Evolutionary conservation across 192 early-diverging fungal species (phyloP).

Genomic region (Lobosporangium transversale): DNA sequence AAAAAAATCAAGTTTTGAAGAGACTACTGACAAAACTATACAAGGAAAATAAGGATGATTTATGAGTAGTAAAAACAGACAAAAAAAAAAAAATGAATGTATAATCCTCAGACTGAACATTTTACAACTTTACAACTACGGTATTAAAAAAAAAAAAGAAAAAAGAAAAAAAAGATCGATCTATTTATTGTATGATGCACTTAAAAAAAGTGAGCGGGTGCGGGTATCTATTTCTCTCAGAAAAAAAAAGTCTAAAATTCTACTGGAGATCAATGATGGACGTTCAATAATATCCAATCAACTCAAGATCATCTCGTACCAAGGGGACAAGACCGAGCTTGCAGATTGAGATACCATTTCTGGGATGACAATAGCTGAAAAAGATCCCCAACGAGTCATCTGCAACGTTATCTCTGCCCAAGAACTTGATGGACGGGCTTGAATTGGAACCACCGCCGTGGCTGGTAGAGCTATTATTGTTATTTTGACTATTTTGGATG

Average conservation of each 20-base stretch:
- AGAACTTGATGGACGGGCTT: constrained; percentile 31
- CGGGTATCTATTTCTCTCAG: too few relatives aligned
- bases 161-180: neutral
- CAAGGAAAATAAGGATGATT: neutral
- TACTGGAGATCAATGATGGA: too few relatives aligned
- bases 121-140: too few relatives aligned
- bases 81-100: too few relatives aligned
- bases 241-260: too few relatives aligned
- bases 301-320: constrained; percentile 24
- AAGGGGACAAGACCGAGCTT: constrained; percentile 17
- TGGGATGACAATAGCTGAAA: constrained; percentile 42
- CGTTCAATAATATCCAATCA: constrained; percentile 35
- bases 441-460: neutral
- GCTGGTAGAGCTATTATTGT: neutral
- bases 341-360: constrained; percentile 36
- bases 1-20: too few relatives aligned
- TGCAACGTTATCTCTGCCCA: constrained; percentile 37
- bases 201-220: too few relatives aligned
- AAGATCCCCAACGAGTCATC: constrained; percentile 43
- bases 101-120: too few relatives aligned
- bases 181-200: neutral
- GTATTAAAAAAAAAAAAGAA: neutral
- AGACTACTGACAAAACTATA: neutral
- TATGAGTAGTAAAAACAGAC: neutral
- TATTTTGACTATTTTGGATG: too few relatives aligned